Evolutionary conservation across 345 rosid species (phyloP).

Genomic region (Leavenworthia alabamica): DNA sequence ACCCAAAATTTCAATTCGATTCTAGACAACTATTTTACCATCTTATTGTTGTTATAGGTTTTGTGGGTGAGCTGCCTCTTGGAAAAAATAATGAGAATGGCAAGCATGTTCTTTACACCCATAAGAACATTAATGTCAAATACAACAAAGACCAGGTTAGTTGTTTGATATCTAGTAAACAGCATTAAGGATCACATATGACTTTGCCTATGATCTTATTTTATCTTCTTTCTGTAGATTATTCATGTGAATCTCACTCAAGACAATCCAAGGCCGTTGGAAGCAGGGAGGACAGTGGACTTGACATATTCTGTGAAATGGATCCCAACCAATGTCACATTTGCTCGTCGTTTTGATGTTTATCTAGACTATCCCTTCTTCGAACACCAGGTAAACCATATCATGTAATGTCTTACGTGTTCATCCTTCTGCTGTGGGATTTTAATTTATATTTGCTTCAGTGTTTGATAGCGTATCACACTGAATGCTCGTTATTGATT

Average conservation of each 20-base stretch:
- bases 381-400: conserved; percentile 73
- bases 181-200: conserved; percentile 5
- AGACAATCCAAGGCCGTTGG: conserved; percentile 72
- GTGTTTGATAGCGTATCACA: neutral
- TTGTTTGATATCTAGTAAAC: conserved; percentile 2
- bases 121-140: conserved; percentile 52
- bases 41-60: conserved; percentile 38
- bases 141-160: conserved; percentile 86
- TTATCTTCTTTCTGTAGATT: conserved; percentile 45
- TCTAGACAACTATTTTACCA: neutral
- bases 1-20: neutral
- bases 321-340: conserved; percentile 57
- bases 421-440: neutral
- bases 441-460: neutral
- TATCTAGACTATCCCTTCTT: conserved; percentile 91
- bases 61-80: conserved; percentile 75
- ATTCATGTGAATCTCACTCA: conserved; percentile 84
- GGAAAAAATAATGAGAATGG: conserved; percentile 68
- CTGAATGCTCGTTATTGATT: neutral
- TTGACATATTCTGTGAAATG: conserved; percentile 84
- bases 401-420: neutral
- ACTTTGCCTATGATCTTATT: neutral
- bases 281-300: conserved; percentile 55
- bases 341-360: conserved; percentile 88
- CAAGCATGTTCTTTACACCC: conserved; percentile 73